phyloP scores from a whole-genome alignment of 2,329 filamentous ascomycete species.

The Penicillium digitatum region DNA sequence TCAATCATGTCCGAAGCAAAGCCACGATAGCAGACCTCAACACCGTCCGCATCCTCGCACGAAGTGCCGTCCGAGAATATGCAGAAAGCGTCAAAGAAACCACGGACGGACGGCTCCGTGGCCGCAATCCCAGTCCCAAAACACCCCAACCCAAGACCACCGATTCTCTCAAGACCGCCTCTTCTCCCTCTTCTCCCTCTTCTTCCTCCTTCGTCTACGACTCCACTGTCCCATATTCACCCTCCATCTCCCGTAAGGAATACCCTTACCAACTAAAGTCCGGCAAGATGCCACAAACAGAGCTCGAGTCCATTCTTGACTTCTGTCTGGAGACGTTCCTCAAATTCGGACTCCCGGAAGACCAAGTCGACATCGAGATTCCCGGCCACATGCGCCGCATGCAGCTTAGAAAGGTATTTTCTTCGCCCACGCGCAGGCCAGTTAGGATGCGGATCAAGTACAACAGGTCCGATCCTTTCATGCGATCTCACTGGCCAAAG shows the following conservation, averaged over 20 bases:
- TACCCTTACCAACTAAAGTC: constrained; percentile 4
- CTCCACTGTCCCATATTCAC: constrained; percentile 2
- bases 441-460: constrained; percentile 9
- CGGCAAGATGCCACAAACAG: constrained; percentile 15
- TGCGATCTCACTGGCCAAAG: constrained; percentile 10
- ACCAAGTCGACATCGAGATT: constrained; percentile 35
- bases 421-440: not conserved
- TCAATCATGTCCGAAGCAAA: constrained; percentile 26
- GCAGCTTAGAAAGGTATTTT: constrained; percentile 14
- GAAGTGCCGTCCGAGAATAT: constrained; percentile 33
- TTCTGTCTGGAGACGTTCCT: constrained; percentile 36
- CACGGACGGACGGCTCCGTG: not conserved
- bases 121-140: not conserved
- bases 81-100: constrained; percentile 1
- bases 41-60: constrained; percentile 37
- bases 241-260: constrained; percentile 6
- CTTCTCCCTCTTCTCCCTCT: not conserved
- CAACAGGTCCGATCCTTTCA: constrained; percentile 14
- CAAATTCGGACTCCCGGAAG: constrained; percentile 24
- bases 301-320: constrained; percentile 26
- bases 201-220: constrained; percentile 4
- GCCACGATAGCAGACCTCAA: constrained; percentile 33
- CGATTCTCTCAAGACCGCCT: not conserved
- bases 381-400: constrained; percentile 30
- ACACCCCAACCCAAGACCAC: not conserved